These are phyloP conservation scores for Crithidia bombi DNA, from an alignment of 208 protist species.

Conservation along the genomic window DNA sequence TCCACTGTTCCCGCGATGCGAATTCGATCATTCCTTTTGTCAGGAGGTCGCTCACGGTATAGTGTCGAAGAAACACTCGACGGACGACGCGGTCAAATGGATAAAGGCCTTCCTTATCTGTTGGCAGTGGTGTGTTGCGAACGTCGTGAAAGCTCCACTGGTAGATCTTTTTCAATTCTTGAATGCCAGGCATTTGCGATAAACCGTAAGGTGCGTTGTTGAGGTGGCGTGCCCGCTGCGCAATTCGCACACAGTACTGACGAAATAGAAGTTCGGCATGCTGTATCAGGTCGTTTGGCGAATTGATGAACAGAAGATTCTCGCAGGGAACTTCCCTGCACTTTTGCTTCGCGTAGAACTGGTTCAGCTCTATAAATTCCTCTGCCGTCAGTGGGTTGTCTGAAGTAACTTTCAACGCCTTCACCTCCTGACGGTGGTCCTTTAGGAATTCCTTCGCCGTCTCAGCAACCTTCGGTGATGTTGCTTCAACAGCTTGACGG, in stretches of 20 bases:
- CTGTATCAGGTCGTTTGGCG: constrained; percentile 49
- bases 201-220: constrained; percentile 66
- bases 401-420: constrained; percentile 24
- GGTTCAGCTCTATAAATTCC: constrained; percentile 77
- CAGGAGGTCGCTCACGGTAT: constrained; percentile 61
- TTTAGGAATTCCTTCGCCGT: constrained; percentile 47
- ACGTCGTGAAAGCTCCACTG: constrained; percentile 85
- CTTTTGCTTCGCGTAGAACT: constrained; percentile 73
- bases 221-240: constrained; percentile 44
- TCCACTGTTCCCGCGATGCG: constrained; percentile 61
- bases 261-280: constrained; percentile 54
- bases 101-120: constrained; percentile 31
- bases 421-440: constrained; percentile 36
- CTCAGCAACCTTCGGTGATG: constrained; percentile 56
- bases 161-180: constrained; percentile 68
- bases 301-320: constrained; percentile 61
- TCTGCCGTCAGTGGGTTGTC: constrained; percentile 61
- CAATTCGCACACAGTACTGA: constrained; percentile 68
- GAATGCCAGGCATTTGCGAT: constrained; percentile 73
- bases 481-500: constrained; percentile 59
- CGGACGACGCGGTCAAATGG: constrained; percentile 65
- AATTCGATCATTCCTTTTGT: constrained; percentile 60
- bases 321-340: constrained; percentile 36
- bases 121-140: constrained; percentile 43
- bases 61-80: constrained; percentile 68